A percentile compares a stretch with the other conserved stretches of the same genome.
phyloP scores from a whole-genome alignment of 805 yeast species.

The Ogataea nakhonphanomensis region DNA sequence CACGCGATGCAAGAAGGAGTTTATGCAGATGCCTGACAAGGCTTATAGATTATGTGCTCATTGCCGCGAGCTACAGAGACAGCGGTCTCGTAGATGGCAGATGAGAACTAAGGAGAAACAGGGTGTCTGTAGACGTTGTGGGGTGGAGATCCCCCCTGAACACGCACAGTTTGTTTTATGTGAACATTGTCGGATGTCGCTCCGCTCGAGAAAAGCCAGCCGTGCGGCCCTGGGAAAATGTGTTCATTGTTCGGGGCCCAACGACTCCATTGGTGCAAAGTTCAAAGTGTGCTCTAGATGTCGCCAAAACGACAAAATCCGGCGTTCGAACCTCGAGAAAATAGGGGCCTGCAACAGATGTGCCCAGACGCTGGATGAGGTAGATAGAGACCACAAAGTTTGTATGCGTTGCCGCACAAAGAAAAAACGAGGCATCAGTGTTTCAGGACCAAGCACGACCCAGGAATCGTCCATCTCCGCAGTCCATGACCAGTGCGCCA shows the following conservation, averaged over 20 bases:
- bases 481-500: background rate
- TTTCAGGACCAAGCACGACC: background rate
- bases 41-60: constrained; percentile 57
- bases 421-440: constrained; percentile 37
- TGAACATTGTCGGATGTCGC: constrained; percentile 52
- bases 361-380: constrained; percentile 44
- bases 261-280: constrained; percentile 40
- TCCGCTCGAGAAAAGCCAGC: constrained; percentile 53
- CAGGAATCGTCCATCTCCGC: background rate
- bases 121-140: constrained; percentile 67
- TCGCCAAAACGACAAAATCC: constrained; percentile 55
- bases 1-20: constrained; percentile 58
- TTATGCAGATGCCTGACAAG: constrained; percentile 45
- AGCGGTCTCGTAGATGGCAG: constrained; percentile 64
- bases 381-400: constrained; percentile 54
- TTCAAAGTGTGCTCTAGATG: constrained; percentile 67
- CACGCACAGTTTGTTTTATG: constrained; percentile 55
- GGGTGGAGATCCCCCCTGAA: constrained; percentile 48
- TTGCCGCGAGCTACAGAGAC: constrained; percentile 61
- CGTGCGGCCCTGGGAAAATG: constrained; percentile 63
- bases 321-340: constrained; percentile 54
- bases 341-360: constrained; percentile 63
- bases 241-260: constrained; percentile 65
- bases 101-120: constrained; percentile 52
- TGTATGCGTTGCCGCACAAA: constrained; percentile 52